A percentile compares a stretch with the other conserved stretches of the same genome.
Conservation (phyloP, 768 basidiomycete genomes). For the Lanmaoa pseudosensibilis region DNA sequence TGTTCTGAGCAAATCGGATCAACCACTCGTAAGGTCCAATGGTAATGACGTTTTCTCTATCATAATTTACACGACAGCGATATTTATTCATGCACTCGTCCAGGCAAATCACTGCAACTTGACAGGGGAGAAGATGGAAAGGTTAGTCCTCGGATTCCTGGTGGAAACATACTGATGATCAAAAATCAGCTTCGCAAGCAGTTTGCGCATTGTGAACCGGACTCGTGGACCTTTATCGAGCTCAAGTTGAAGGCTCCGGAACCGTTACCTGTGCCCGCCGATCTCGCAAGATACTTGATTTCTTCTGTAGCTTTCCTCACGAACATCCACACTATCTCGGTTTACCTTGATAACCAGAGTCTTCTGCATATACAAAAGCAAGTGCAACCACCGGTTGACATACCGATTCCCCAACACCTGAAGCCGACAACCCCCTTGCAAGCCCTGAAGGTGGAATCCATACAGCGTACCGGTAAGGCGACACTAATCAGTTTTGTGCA, state of each 20-base stretch:
- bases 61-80: neutral
- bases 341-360: neutral
- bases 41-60: neutral
- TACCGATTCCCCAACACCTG: conserved; percentile 1
- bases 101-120: conserved; percentile 15
- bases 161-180: neutral
- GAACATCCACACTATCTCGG: neutral
- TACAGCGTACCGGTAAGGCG: conserved; percentile 6
- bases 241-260: conserved; percentile 5
- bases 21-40: conserved; percentile 8
- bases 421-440: neutral
- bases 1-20: conserved; percentile 14
- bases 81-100: neutral
- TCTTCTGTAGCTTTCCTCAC: conserved; percentile 10
- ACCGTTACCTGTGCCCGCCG: neutral
- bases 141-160: neutral
- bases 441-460: conserved; percentile 1
- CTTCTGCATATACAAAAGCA: neutral
- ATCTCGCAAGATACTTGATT: conserved; percentile 11
- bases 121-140: conserved; percentile 1
- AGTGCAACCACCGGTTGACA: neutral
- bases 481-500: neutral
- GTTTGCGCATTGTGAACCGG: neutral
- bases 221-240: conserved; percentile 5
- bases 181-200: conserved; percentile 1